phyloP scores from a whole-genome alignment of 768 basidiomycete species.

The Tylopilus rubrobrunneus region DNA sequence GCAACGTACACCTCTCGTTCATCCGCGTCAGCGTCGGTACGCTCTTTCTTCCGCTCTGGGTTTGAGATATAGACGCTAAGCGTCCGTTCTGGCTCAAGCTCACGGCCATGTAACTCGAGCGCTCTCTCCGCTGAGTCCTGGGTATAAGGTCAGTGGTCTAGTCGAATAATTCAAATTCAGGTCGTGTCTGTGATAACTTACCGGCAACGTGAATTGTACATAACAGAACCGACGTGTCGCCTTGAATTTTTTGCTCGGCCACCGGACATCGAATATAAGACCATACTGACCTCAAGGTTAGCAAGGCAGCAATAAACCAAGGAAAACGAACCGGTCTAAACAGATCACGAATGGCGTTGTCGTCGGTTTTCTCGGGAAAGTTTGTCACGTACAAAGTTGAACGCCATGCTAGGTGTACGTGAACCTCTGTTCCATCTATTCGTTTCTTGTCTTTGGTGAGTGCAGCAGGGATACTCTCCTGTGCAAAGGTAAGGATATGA shows the following conservation, averaged over 20 bases:
- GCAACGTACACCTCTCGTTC: slow-evolving; percentile 86
- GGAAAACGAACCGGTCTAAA: slow-evolving; percentile 64
- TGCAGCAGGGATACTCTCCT: slow-evolving; percentile 83
- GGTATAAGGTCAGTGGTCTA: background rate
- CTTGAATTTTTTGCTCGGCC: slow-evolving; percentile 98
- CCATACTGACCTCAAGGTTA: slow-evolving; percentile 61
- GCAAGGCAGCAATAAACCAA: background rate
- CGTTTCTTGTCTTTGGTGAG: slow-evolving; percentile 95
- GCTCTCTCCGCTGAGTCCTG: slow-evolving; percentile 70
- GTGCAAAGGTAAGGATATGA: background rate
- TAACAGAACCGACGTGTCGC: slow-evolving; percentile 90
- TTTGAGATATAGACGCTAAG: slow-evolving; percentile 86
- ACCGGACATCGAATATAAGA: slow-evolving; percentile 87
- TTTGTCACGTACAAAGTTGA: slow-evolving; percentile 96
- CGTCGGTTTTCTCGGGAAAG: slow-evolving; percentile 84
- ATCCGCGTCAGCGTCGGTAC: slow-evolving; percentile 85
- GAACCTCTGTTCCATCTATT: slow-evolving; percentile 67
- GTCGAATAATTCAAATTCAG: background rate
- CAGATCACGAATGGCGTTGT: slow-evolving; percentile 65
- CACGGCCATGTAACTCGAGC: slow-evolving; percentile 72
- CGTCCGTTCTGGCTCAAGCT: slow-evolving; percentile 63
- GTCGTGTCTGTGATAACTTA: slow-evolving; percentile 35
- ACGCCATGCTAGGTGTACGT: slow-evolving; percentile 88
- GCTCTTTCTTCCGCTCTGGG: slow-evolving; percentile 81
- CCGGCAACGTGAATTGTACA: slow-evolving; percentile 84